Conservation (phyloP, 352 stramenopile species). For the Phytophthora constricta region DNA sequence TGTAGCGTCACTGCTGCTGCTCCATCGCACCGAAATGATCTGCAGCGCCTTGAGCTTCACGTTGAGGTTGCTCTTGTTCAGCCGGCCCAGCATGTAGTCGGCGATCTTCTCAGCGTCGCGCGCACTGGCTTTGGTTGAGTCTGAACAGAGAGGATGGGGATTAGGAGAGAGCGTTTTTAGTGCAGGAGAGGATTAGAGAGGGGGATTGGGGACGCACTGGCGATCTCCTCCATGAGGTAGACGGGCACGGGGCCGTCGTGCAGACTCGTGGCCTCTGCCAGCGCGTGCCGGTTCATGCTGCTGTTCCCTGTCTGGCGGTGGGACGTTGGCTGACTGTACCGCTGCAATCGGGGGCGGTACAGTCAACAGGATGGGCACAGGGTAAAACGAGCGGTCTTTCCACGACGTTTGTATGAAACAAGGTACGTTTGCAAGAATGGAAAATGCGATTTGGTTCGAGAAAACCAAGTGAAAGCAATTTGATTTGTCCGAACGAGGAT, state of each 20-base stretch:
- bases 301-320: background rate
- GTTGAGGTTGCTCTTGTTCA: constrained; percentile 85
- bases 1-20: constrained; percentile 1
- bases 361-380: background rate
- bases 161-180: background rate
- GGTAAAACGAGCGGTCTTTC: no score
- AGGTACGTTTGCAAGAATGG: no score
- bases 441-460: no score
- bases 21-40: constrained; percentile 68
- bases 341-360: constrained; percentile 4
- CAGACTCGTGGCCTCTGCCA: constrained; percentile 84
- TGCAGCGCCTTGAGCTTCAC: constrained; percentile 89
- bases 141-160: constrained; percentile 35
- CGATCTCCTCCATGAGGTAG: constrained; percentile 89
- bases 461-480: no score
- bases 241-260: constrained; percentile 82
- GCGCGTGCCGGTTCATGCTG: constrained; percentile 79
- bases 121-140: constrained; percentile 60
- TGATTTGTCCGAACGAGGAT: no score
- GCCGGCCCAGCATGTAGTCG: constrained; percentile 76
- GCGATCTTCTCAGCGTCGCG: constrained; percentile 81
- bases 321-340: constrained; percentile 2
- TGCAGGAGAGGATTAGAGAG: background rate
- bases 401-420: no score
- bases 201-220: constrained; percentile 47